Evolutionary conservation across 768 basidiomycete genomes (phyloP), one percentile per base, ranked within the genome.

Genomic region (Rhodotorula sphaerocarpa): DNA sequence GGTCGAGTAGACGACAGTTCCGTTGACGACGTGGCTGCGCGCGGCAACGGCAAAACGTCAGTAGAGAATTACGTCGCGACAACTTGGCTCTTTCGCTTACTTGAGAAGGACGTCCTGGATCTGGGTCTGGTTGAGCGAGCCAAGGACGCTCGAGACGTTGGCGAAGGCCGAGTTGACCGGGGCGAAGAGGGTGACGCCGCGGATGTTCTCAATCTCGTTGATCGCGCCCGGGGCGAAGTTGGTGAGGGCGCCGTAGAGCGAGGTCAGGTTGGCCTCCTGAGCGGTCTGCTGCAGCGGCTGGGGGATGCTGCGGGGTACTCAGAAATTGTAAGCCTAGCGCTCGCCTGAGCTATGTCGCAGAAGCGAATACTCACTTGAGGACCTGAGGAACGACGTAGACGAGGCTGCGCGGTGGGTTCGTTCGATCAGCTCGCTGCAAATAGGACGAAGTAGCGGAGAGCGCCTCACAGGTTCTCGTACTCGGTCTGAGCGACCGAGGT

Each of bases 121-220:
- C 42, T 65, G 48, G 15, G 74, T 71, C 20, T 61, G 27, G 69
- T 74, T 76, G 33, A 76, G 65, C 16, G 63, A 48, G 3, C 67
- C 68, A 18, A 76, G 39, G 9, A 71, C 48, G 9, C 36, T 51
- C 12, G 50, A 39, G 50, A 73, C 66, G 5, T 43, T 31, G 41
- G 41, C 57, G 53, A 76, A 61, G 33, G 75, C 76, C 25, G 71
- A 65, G 66, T 77, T 71, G 61, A 66, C 70, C 21, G 76, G 76
- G 20, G 74, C 75, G 54, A 77, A 77, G 61, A 76, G 66, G 50
- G 76, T 77, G 62, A 77, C 53, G n/a, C 74, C 75, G 20, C 56
- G 44, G 3, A 71, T 47, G 5, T 47, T 36, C 30, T 65, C 63
- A 21, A 75, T 68, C 18, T 72, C 67, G 15, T 63, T 61, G 18